These are phyloP conservation scores for Botrytis deweyae DNA, from an alignment of 2,329 filamentous ascomycete genomes.

Conservation along the genomic window DNA sequence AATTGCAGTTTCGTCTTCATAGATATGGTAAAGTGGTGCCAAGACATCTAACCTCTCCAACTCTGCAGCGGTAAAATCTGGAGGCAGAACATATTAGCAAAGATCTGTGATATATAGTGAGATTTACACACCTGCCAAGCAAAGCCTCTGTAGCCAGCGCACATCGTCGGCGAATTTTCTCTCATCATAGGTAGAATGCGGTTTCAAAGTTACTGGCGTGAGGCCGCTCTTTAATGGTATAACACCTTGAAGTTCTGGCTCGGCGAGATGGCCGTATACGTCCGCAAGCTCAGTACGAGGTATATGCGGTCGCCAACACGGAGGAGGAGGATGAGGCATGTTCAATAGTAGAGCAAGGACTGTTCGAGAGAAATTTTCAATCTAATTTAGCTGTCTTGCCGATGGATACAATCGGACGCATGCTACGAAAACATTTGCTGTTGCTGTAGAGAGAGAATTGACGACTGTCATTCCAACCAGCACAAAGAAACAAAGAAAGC, in stretches of 20 bases:
- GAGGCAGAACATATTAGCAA: neutral
- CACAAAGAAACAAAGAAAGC: slow-evolving; percentile 1
- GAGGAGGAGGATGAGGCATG: neutral
- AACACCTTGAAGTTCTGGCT: neutral
- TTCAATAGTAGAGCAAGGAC: neutral
- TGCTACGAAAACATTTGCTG: too few relatives aligned
- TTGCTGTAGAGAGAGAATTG: too few relatives aligned
- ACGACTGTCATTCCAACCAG: neutral
- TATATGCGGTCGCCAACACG: neutral
- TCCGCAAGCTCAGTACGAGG: slow-evolving; percentile 13
- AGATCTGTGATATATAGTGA: neutral
- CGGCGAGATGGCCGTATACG: slow-evolving; percentile 1
- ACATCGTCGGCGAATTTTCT: slow-evolving; percentile 4
- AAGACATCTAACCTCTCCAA: neutral
- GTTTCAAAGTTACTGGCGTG: slow-evolving; percentile 11
- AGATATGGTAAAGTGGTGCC: neutral
- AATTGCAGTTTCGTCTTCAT: neutral
- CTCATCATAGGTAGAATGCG: neutral
- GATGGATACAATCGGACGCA: neutral
- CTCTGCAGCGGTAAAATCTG: slow-evolving; percentile 21
- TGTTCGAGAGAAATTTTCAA: neutral
- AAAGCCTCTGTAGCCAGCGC: slow-evolving; percentile 2
- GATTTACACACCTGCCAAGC: neutral
- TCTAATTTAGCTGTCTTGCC: neutral
- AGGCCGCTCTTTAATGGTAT: slow-evolving; percentile 20